These are phyloP conservation scores for Thelonectria olida DNA, from an alignment of 2,329 filamentous ascomycete species.

Conservation along the genomic window DNA sequence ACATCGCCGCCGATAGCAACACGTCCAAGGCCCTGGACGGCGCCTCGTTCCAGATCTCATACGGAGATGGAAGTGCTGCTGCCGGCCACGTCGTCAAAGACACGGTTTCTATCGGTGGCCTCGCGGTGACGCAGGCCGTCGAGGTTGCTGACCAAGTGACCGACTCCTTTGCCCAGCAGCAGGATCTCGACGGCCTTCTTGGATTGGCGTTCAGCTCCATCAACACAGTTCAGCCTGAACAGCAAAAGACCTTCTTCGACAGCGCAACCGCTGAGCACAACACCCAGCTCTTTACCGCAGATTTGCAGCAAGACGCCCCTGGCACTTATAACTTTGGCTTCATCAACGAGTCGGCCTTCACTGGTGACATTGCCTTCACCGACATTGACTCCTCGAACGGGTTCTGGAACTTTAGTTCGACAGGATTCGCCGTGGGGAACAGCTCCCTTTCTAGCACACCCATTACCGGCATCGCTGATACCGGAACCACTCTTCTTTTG, in stretches of 20 bases:
- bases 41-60: conserved; percentile 52
- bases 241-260: conserved; percentile 56
- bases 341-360: conserved; percentile 72
- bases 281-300: conserved; percentile 70
- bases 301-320: conserved; percentile 63
- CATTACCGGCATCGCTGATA: conserved; percentile 61
- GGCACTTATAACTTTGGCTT: conserved; percentile 80
- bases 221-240: conserved; percentile 52
- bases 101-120: conserved; percentile 51
- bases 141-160: conserved; percentile 54
- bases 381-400: conserved; percentile 67
- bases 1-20: conserved; percentile 50
- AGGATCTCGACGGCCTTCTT: conserved; percentile 52
- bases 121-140: conserved; percentile 54
- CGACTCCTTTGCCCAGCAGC: conserved; percentile 47
- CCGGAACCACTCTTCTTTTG: conserved; percentile 71
- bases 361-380: conserved; percentile 69
- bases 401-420: conserved; percentile 67
- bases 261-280: conserved; percentile 38
- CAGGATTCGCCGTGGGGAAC: conserved; percentile 41
- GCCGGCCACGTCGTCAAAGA: conserved; percentile 55
- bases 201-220: conserved; percentile 54
- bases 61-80: conserved; percentile 54
- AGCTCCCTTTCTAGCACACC: conserved; percentile 20
- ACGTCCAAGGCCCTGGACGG: conserved; percentile 49